Conservation (phyloP, 768 basidiomycete species). For the Lanmaoa rubissima region DNA sequence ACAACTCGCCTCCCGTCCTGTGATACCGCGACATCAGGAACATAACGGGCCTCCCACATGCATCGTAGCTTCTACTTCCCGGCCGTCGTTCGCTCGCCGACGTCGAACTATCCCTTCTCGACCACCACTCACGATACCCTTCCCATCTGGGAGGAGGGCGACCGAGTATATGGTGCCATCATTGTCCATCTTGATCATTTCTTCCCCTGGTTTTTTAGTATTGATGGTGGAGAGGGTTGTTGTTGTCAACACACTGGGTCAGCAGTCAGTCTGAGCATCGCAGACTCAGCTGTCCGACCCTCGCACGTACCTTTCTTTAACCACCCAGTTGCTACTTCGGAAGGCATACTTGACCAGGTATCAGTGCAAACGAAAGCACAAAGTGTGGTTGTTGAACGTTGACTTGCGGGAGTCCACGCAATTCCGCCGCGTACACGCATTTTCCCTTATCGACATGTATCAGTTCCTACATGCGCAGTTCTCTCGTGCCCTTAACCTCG, state of each 20-base stretch:
- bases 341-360: background rate
- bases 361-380: background rate
- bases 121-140: background rate
- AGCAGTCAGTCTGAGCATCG: background rate
- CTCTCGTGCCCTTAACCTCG: background rate
- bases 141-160: background rate
- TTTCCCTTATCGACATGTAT: background rate
- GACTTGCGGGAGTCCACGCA: background rate
- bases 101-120: background rate
- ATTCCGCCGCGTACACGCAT: background rate
- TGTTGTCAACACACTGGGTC: background rate
- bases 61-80: background rate
- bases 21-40: background rate
- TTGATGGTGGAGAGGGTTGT: background rate
- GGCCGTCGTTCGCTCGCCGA: background rate
- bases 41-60: background rate
- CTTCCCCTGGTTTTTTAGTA: background rate
- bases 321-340: background rate
- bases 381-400: background rate
- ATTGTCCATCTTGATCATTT: background rate
- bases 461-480: background rate
- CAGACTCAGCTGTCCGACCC: background rate
- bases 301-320: background rate
- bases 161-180: background rate
- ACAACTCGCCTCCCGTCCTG: constrained; percentile 2